Base-by-base conservation (phyloP, 2,329 filamentous ascomycete genomes). In the Fusarium udum region DNA sequence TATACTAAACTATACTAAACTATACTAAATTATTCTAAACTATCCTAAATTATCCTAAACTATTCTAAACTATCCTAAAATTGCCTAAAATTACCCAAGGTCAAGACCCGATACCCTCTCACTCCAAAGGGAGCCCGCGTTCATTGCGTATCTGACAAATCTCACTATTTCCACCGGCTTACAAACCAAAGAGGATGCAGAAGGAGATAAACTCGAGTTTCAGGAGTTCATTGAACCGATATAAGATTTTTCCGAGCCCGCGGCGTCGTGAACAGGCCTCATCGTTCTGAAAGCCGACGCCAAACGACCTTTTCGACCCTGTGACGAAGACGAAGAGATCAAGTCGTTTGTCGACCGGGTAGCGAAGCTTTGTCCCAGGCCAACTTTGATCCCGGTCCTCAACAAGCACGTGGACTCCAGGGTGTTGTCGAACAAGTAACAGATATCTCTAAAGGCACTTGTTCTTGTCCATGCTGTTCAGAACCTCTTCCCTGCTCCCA, bases 371-470 rank as follows among this genome's bases (percentile, higher is more conserved):
- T 31, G 20, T 48, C 13, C 13, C 3, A 16, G 4, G 9, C 26
- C 26, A 22, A 22, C 20, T 6, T 31, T 31, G 6, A 48, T 16
- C 26, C 4, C 26, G 0, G 20, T 12, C 4, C 20, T 31, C 0
- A 28, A 22, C 26, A 28, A 48, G 9, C 45, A 31, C 14, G 26
- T 22, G 26, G 26, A 22, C 26, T 11, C 4, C 4, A 16, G 20
- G 13, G 6, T 3, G 13, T 28, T 7, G 4, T 0, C 6, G 4
- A 11, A 8, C 26, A 31, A 48, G 13, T 3, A 8, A 3, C 6
- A 22, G 2, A 31, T 8, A 31, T 48, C 26, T 16, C 0, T 2
- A 0, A 8, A n/a, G 0, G 7, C 26, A 6, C 31, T 12, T 6
- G 26, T 31, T 5, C 20, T 48, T 0, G 26, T 0, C 4, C 45